These are phyloP conservation scores for Adenanthera pavonina DNA, from an alignment of 306 rosid genomes.

Conservation along the genomic window DNA sequence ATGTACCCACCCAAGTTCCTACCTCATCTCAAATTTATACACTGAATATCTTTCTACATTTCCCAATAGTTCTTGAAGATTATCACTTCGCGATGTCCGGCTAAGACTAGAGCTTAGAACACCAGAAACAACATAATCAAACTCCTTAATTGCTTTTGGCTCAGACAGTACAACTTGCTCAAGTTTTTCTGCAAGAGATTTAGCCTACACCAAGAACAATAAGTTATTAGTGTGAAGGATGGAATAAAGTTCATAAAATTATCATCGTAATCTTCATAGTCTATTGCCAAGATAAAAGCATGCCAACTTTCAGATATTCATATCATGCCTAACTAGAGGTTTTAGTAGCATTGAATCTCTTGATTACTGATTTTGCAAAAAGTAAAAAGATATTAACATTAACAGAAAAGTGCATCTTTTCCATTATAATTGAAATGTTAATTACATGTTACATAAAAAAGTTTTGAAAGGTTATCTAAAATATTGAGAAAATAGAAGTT, in stretches of 20 bases:
- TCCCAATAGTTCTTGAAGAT: constrained; percentile 65
- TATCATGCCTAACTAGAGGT: constrained; percentile 11
- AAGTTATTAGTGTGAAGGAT: not conserved
- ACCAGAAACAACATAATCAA: constrained; percentile 71
- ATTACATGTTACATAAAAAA: constrained; percentile 9
- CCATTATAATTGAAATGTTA: not conserved
- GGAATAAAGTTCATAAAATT: constrained; percentile 14
- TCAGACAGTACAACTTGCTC: constrained; percentile 66
- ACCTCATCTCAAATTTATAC: constrained; percentile 77
- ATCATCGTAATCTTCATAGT: not conserved
- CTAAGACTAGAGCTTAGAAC: constrained; percentile 69
- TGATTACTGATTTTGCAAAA: constrained; percentile 6
- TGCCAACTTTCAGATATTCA: constrained; percentile 20
- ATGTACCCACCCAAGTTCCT: constrained; percentile 31
- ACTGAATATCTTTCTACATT: constrained; percentile 53
- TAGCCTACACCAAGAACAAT: constrained; percentile 54
- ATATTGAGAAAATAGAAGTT: not conserved
- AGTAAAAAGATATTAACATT: not conserved
- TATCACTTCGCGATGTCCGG: constrained; percentile 59
- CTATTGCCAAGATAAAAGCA: constrained; percentile 10
- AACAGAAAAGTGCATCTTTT: constrained; percentile 18
- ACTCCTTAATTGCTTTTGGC: constrained; percentile 55
- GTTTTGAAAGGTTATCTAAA: not conserved
- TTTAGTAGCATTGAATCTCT: constrained; percentile 17
- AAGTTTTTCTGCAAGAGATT: constrained; percentile 65